Conservation (phyloP, 1,139 yeast genomes). For the Nakaseomyces glabratus region DNA sequence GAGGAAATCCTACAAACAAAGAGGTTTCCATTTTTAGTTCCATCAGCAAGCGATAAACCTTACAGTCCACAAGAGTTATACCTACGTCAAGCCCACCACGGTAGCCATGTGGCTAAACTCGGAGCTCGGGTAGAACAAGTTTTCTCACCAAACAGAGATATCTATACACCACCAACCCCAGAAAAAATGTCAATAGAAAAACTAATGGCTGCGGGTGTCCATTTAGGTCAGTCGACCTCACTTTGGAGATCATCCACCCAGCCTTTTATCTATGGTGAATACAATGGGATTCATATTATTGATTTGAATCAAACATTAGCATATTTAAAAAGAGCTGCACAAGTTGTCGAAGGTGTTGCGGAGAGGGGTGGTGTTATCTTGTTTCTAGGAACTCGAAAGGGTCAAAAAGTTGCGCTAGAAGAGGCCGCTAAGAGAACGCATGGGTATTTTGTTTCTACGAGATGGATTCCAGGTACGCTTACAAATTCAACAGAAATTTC, state of each 20-base stretch:
- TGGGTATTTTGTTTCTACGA: slow-evolving; percentile 72
- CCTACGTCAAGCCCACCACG: slow-evolving; percentile 56
- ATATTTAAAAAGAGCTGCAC: slow-evolving; percentile 68
- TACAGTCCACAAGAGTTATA: slow-evolving; percentile 71
- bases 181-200: slow-evolving; percentile 55
- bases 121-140: slow-evolving; percentile 62
- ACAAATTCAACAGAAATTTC: slow-evolving; percentile 78
- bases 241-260: slow-evolving; percentile 80
- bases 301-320: slow-evolving; percentile 76
- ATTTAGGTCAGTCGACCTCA: slow-evolving; percentile 79
- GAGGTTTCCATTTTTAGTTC: slow-evolving; percentile 31
- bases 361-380: slow-evolving; percentile 77
- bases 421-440: slow-evolving; percentile 69
- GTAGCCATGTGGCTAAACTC: slow-evolving; percentile 37
- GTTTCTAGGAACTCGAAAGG: slow-evolving; percentile 76
- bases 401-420: slow-evolving; percentile 66
- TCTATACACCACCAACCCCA: slow-evolving; percentile 46
- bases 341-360: slow-evolving; percentile 71
- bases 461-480: slow-evolving; percentile 94
- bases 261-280: slow-evolving; percentile 79
- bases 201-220: slow-evolving; percentile 87
- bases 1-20: slow-evolving; percentile 10
- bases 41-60: slow-evolving; percentile 36
- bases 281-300: slow-evolving; percentile 81
- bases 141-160: slow-evolving; percentile 52